These are phyloP conservation scores for Penstemon barbatus DNA, from an alignment of 257 asterid genomes.

Conservation along the genomic window DNA sequence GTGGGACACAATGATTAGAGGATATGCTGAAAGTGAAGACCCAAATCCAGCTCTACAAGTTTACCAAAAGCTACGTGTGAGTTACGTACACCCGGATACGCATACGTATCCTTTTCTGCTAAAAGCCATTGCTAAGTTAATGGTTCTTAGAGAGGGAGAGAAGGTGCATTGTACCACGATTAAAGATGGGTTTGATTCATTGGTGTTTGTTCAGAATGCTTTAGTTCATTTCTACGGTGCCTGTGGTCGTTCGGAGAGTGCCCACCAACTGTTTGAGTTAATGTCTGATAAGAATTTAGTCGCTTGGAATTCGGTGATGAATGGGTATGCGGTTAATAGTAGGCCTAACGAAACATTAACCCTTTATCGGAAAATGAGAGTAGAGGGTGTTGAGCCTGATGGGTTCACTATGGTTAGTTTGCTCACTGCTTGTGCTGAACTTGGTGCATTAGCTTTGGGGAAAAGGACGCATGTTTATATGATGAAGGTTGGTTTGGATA, in stretches of 20 bases:
- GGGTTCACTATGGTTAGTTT: slow-evolving; percentile 84
- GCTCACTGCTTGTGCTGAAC: slow-evolving; percentile 77
- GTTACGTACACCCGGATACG: slow-evolving; percentile 50
- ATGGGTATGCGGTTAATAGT: slow-evolving; percentile 61
- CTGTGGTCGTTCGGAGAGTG: slow-evolving; percentile 60
- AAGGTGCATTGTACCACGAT: slow-evolving; percentile 55
- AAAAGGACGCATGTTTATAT: slow-evolving; percentile 65
- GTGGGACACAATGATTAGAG: slow-evolving; percentile 82
- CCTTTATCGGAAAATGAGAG: slow-evolving; percentile 48
- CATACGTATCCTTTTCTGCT: slow-evolving; percentile 80
- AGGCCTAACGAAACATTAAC: slow-evolving; percentile 67
- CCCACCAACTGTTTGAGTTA: slow-evolving; percentile 55
- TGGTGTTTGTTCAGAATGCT: slow-evolving; percentile 77
- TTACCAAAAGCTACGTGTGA: slow-evolving; percentile 41
- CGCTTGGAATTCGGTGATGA: slow-evolving; percentile 77
- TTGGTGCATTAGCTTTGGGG: slow-evolving; percentile 75
- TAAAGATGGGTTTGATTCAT: slow-evolving; percentile 68
- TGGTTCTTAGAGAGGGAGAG: slow-evolving; percentile 63
- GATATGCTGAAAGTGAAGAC: slow-evolving; percentile 77
- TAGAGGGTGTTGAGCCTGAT: slow-evolving; percentile 60
- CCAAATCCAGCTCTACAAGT: slow-evolving; percentile 62
- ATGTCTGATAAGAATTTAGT: slow-evolving; percentile 66
- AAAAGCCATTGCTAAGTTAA: slow-evolving; percentile 65
- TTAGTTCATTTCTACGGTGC: slow-evolving; percentile 72
- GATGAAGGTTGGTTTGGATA: slow-evolving; percentile 64